Conservation (phyloP, 2,329 filamentous ascomycete genomes). For the Triangularia verruculosa region DNA sequence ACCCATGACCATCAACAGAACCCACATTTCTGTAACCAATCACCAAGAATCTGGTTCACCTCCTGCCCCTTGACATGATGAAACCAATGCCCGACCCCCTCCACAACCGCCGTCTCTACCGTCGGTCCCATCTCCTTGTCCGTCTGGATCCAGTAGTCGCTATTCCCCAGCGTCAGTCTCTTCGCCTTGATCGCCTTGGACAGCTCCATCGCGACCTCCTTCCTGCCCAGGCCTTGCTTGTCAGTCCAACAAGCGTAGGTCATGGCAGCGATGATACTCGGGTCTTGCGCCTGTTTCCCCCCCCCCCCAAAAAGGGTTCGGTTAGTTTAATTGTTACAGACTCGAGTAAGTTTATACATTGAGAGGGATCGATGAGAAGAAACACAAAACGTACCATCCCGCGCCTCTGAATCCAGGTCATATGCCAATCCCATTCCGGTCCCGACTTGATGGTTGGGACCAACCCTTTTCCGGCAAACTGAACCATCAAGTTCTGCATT, state of each 20-base stretch:
- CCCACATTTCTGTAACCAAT: background rate
- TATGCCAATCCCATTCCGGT: background rate
- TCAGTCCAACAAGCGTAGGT: conserved; percentile 7
- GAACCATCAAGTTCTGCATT: background rate
- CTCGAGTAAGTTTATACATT: too few species aligned
- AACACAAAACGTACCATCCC: background rate
- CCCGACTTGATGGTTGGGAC: background rate
- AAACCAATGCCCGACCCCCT: background rate
- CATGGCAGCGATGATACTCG: background rate
- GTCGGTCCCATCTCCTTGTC: conserved; percentile 7
- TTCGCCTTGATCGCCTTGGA: background rate
- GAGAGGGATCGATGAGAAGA: too few species aligned
- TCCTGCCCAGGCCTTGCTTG: conserved; percentile 6
- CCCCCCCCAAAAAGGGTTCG: too few species aligned
- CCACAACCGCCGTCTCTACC: background rate
- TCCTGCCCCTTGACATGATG: background rate
- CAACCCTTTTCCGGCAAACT: background rate
- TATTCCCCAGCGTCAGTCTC: conserved; percentile 4
- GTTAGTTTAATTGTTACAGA: too few species aligned
- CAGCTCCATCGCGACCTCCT: conserved; percentile 2
- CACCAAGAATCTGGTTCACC: background rate
- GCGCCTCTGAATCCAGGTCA: background rate
- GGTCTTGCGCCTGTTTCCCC: background rate
- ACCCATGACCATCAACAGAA: background rate
- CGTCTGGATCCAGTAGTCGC: background rate